Evolutionary conservation across 1,139 yeast species (phyloP), one percentile per base, ranked within the genome.

Genomic region (Hemisphaericaspora xylofermentans): DNA sequence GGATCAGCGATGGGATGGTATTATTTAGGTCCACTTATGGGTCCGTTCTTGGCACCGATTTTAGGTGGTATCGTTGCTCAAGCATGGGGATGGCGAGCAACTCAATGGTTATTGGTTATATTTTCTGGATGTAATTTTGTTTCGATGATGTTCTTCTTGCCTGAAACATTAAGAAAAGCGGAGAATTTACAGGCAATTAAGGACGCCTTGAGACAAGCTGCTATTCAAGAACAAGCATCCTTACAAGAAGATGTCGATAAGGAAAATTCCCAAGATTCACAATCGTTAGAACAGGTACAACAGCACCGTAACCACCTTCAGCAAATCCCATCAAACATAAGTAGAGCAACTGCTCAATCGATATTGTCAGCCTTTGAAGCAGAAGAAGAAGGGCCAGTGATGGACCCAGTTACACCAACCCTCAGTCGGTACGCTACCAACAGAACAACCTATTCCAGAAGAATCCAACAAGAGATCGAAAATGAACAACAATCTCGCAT

Each of bases 11-110:
- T 88, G 82, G 95, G 96, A 0, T 70, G 80, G 49, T 88, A 80
- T 53, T 88, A 88, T 56, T 65, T 88, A 35, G 96, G 96, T 0
- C 89, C 95, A 0, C 70, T 88, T 33, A 73, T 83, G 57, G 95
- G 95, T 0, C 96, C 96, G 0, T 70, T 88, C 43, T 51, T 86
- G 6, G 82, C 94, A 9, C 96, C 96, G 0, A 82, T 88, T 24
- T 61, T 88, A 35, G 95, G 95, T 39, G 94, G 96, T 45, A 80
- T 82, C 1, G 75, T 88, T 19, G 77, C 87, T 4, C 68, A 76
- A 38, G 74, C 72, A 9, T 85, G 89, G 84, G 88, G 88, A 6
- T 88, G 96, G 95, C 71, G 95, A 57, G 88, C 93, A 2, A 86
- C 96, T 3, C 94, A 85, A 55, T 88, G 95, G 94, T 79, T 86